Percentiles rank a stretch among this genome's conserved stretches.
Conservation (phyloP, 2,329 filamentous ascomycete genomes). For the Torrubiella hemipterigena region DNA sequence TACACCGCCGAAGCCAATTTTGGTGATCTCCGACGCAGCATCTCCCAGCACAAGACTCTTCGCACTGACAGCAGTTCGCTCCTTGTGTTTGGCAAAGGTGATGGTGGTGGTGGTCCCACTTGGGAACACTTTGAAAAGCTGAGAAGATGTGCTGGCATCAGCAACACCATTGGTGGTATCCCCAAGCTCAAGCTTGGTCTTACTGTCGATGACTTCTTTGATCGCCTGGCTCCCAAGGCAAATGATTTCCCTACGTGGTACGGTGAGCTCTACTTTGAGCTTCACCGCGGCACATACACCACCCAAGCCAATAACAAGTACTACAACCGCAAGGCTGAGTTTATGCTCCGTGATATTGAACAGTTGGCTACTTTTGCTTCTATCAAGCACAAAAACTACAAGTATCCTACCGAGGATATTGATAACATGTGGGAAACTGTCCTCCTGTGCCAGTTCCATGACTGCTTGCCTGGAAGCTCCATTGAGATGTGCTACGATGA, state of each 20-base stretch:
- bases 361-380: slow-evolving; percentile 78
- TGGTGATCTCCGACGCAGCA: slow-evolving; percentile 81
- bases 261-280: slow-evolving; percentile 93
- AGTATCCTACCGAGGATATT: slow-evolving; percentile 87
- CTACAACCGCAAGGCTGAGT: slow-evolving; percentile 80
- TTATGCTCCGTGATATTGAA: slow-evolving; percentile 77
- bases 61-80: slow-evolving; percentile 85
- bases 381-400: slow-evolving; percentile 59
- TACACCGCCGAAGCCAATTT: slow-evolving; percentile 94
- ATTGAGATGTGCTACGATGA: slow-evolving; percentile 99
- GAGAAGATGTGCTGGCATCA: slow-evolving; percentile 79
- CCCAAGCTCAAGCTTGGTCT: slow-evolving; percentile 82
- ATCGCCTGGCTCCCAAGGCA: slow-evolving; percentile 67
- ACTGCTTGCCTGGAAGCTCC: slow-evolving; percentile 85
- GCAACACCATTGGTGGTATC: slow-evolving; percentile 67
- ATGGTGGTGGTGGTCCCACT: slow-evolving; percentile 89
- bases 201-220: slow-evolving; percentile 92
- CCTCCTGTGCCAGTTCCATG: slow-evolving; percentile 92
- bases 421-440: slow-evolving; percentile 93
- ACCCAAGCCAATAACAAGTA: slow-evolving; percentile 96
- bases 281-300: slow-evolving; percentile 94
- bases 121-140: slow-evolving; percentile 93
- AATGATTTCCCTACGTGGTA: slow-evolving; percentile 86
- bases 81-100: slow-evolving; percentile 90
- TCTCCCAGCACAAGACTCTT: slow-evolving; percentile 89